Percentiles rank a stretch among this genome's conserved stretches.
These are phyloP conservation scores for Termitomyces sp. DNA, from an alignment of 768 basidiomycete species.

Conservation along the genomic window DNA sequence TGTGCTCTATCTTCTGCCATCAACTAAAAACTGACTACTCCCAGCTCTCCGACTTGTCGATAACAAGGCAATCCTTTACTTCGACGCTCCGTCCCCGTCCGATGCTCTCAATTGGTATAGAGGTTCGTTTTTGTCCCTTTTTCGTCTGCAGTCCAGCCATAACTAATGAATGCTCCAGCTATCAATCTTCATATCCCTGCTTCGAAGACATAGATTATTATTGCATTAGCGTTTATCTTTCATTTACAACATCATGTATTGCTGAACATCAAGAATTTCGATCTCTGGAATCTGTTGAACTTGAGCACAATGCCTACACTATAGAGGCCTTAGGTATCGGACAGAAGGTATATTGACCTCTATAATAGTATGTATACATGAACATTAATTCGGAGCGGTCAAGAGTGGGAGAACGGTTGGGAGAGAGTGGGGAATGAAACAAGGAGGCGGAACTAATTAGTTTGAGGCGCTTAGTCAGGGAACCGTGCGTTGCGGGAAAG, in stretches of 20 bases:
- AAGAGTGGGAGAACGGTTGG: too few species aligned
- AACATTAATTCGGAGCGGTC: too few species aligned
- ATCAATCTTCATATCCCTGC: slow-evolving; percentile 87
- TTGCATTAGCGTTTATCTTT: slow-evolving; percentile 6
- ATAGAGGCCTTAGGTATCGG: neutral
- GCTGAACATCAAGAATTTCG: slow-evolving; percentile 11
- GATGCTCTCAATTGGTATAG: slow-evolving; percentile 88
- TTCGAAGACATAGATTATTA: slow-evolving; percentile 55
- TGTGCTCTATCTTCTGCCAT: slow-evolving; percentile 4
- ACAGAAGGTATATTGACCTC: neutral
- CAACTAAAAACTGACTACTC: neutral
- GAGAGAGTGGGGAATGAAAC: too few species aligned
- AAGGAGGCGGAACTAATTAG: too few species aligned
- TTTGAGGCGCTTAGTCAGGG: too few species aligned
- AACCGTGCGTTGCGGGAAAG: too few species aligned
- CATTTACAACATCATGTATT: slow-evolving; percentile 15
- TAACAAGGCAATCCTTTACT: slow-evolving; percentile 88
- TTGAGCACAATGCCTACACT: neutral
- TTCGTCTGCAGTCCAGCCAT: neutral
- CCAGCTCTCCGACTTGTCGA: slow-evolving; percentile 82
- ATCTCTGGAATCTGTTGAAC: slow-evolving; percentile 4
- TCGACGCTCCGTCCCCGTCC: slow-evolving; percentile 78
- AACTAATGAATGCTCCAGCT: slow-evolving; percentile 35
- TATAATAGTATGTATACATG: too few species aligned
- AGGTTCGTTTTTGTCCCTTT: slow-evolving; percentile 39